Evolutionary conservation across 192 early-diverging fungal genomes (phyloP).

Genomic region (Coemansia sp.): DNA sequence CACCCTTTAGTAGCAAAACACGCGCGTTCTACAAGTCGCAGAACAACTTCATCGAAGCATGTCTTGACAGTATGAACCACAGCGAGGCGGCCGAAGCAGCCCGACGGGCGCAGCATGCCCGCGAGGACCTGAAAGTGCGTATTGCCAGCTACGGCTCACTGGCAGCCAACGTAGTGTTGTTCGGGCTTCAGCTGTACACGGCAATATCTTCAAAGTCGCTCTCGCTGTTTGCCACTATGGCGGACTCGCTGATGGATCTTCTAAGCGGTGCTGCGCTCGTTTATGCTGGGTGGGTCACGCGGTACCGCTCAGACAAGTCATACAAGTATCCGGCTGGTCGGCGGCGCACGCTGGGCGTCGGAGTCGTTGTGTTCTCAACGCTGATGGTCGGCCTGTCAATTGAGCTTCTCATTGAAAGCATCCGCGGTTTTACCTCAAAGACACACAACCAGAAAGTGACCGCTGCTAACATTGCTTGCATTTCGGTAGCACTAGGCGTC

Average conservation of each 20-base stretch:
- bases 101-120: constrained; percentile 5
- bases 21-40: constrained; percentile 75
- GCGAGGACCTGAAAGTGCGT: constrained; percentile 36
- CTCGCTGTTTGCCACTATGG: constrained; percentile 70
- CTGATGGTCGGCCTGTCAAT: constrained; percentile 67
- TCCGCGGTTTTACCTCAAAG: constrained; percentile 53
- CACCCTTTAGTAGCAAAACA: constrained; percentile 23
- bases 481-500: constrained; percentile 53
- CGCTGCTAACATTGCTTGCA: constrained; percentile 49
- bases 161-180: constrained; percentile 60
- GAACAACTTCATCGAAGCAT: constrained; percentile 76
- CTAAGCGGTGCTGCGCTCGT: constrained; percentile 57
- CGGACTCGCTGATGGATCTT: constrained; percentile 74
- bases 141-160: constrained; percentile 67
- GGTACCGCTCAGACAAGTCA: constrained; percentile 53
- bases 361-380: constrained; percentile 67
- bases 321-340: constrained; percentile 70
- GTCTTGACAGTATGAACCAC: constrained; percentile 48
- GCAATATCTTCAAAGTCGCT: constrained; percentile 65
- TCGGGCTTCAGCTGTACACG: constrained; percentile 60
- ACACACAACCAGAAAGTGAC: constrained; percentile 48
- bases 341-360: constrained; percentile 63
- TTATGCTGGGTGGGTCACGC: constrained; percentile 57
- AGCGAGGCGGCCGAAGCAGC: constrained; percentile 2
- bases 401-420: constrained; percentile 66